Base-by-base conservation (phyloP, 768 basidiomycete genomes). In the Tylopilus sp. region DNA sequence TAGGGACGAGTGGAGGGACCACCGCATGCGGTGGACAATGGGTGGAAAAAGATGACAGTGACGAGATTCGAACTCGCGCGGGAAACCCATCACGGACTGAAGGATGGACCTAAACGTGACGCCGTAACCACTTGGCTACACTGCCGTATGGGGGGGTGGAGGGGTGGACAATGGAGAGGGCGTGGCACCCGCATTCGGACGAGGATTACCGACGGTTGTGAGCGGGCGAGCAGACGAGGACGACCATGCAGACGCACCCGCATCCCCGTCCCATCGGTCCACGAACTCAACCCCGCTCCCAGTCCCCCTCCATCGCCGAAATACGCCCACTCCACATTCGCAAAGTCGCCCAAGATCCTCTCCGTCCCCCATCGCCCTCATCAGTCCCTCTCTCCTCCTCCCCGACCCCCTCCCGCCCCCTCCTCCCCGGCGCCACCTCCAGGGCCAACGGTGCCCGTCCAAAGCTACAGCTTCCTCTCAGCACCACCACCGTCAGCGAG, bases 41-140 rank as follows among this genome's bases (percentile, higher is more conserved):
- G 43, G 10, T 2, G 22, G 24, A 55, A 50, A 61, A 61, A 60
- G 29, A 22, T 78, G 77, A 78, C 76, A 78, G 74, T 78, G 77
- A 78, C 77, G 77, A 78, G 77, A 78, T 79, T 78, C 77, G 77
- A 78, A 78, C 77, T 78, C 77, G 77, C 77, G 77, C 76, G 77
- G 77, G 67, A 76, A 75, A 76, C 77, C 77, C 77, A 78, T 78
- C 77, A 78, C 77, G 77, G 77, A 71, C 71, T 71, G 62, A 65
- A 29, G 51, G 46, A 37, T 36, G 37, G 49, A 69, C 77, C 77
- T 78, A 78, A 78, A 78, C 77, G 78, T 78, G 77, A 78, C 77
- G 77, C 77, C 77, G 75, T 78, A 78, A 78, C 77, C 77, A 78
- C 77, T 78, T 78, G 77, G 77, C 77, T 78, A 78, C 77, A 78